Evolutionary conservation across 257 asterid genomes (phyloP), one percentile per base, ranked within the genome.

Genomic region (Solanum chmielewskii): DNA sequence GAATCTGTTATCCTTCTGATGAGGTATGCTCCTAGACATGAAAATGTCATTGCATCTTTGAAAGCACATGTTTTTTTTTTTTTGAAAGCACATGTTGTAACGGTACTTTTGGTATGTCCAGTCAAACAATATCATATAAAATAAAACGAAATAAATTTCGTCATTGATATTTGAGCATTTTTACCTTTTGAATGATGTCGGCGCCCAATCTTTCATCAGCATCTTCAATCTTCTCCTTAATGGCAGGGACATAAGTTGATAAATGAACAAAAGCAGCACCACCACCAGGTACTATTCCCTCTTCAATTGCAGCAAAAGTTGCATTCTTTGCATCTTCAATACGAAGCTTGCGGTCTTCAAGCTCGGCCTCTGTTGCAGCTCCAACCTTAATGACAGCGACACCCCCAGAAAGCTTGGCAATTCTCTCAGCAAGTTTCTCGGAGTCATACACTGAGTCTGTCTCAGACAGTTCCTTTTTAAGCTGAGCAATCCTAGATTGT

Each of bases 251-350:
- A 44, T 1, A 86, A 27, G 92, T 88, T 2, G 99, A 95, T 47
- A 97, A 93, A 90, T 97, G 99, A 84, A 95, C 99, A 9, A 94
- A 90, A 3, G 99, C 99, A 29, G 99, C 99, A 41, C 99, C 99
- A 37, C 99, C 99, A 68, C 99, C 99, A 3, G 99, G 99, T 47
- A 97, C 99, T 73, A 97, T 96, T 62, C 99, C 99, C 92, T 97
- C 99, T 92, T 97, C 99, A 73, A 97, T 97, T 69, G 99, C 99
- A 88, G 99, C 99, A 90, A 97, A 97, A 10, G 99, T 97, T 4
- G 99, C 99, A 89, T 97, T 97, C 87, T 96, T 97, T 75, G 99
- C 99, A 91, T 97, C 99, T 90, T 97, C 99, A 82, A 97, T 92
- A 25, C 99, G 93, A 35, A 97, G 98, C 82, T 96, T 96, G 35